Evolutionary conservation across 768 basidiomycete species (phyloP), one percentile per base, ranked within the genome.

Genomic region (Cantharellus cinnabarinus): DNA sequence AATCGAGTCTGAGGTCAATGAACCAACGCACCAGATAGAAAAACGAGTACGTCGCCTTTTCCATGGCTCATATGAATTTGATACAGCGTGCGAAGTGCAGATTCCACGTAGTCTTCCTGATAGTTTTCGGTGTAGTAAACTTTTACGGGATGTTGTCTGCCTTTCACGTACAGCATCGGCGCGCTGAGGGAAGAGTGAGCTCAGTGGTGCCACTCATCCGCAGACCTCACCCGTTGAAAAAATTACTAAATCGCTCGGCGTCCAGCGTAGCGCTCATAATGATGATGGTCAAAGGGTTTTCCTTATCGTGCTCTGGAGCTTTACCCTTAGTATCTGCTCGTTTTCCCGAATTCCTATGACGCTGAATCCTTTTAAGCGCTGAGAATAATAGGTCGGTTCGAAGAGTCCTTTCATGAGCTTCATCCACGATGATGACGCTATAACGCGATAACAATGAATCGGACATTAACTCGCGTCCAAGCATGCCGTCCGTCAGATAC

Each of bases 241-340:
- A 99, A 39, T 73, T 75, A 70, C 85, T 86, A 69, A 99, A 98
- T 63, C 88, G 89, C 64, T 93, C 84, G 0, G 93, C 93, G 66
- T 99, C 93, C 41, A 99, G 76, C 4, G 95, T 98, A 2, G 95
- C 95, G 69, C 89, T 91, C 95, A 99, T 99, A 63, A 99, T 78
- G 29, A 99, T 78, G 42, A 99, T 77, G 69, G 93, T 98, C 61
- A 99, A 77, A 14, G 85, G 83, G 61, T 80, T 81, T 2, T 74
- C 65, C 48, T 67, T 66, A 79, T 81, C 39, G 59, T 59, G 37
- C 57, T 58, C 44, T 71, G 71, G 57, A 56, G 58, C 50, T 58
- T 38, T 53, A 5, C 51, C 51, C 56, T 53, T 56, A 10, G 15
- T 3, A 62, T 2, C 10, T 38, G 34, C 29, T 10, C 42, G 15